Conservation (phyloP, 177 flowering plant genomes). For the Vitis hybrid region DNA sequence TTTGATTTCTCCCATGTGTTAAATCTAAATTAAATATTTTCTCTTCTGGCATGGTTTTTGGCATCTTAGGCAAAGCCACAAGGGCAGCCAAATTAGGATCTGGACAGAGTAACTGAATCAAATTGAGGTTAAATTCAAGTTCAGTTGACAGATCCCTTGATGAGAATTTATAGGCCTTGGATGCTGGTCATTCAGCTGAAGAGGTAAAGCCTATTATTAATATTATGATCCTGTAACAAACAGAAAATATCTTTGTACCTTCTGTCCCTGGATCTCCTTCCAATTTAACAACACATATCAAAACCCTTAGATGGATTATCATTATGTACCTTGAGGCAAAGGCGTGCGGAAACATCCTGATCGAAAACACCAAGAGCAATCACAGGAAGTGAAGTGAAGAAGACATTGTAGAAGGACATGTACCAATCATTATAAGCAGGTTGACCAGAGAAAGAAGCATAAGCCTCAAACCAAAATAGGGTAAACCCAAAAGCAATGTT, state of each 20-base stretch:
- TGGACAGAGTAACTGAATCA: too few species aligned
- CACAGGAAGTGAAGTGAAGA: conserved; percentile 86
- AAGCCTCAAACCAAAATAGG: conserved; percentile 71
- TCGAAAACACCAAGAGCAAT: conserved; percentile 86
- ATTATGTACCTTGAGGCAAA: conserved; percentile 65
- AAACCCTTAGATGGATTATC: neutral
- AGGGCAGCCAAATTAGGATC: too few species aligned
- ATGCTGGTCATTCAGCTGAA: too few species aligned
- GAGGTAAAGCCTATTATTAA: too few species aligned
- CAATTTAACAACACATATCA: neutral
- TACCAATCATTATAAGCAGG: conserved; percentile 86
- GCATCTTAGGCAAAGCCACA: too few species aligned
- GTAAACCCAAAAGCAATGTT: conserved; percentile 75
- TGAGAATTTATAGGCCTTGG: too few species aligned
- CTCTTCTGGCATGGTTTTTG: too few species aligned
- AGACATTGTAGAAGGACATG: conserved; percentile 72
- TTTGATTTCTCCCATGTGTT: too few species aligned
- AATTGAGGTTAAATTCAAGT: neutral
- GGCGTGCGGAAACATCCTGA: conserved; percentile 80
- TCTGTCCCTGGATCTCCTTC: neutral
- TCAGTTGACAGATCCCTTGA: too few species aligned
- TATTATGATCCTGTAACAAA: too few species aligned
- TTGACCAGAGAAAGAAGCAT: conserved; percentile 80
- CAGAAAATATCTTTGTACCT: neutral
- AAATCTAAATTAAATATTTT: too few species aligned